Conservation (phyloP, 768 basidiomycete species). For the Hypholoma fasciculare region DNA sequence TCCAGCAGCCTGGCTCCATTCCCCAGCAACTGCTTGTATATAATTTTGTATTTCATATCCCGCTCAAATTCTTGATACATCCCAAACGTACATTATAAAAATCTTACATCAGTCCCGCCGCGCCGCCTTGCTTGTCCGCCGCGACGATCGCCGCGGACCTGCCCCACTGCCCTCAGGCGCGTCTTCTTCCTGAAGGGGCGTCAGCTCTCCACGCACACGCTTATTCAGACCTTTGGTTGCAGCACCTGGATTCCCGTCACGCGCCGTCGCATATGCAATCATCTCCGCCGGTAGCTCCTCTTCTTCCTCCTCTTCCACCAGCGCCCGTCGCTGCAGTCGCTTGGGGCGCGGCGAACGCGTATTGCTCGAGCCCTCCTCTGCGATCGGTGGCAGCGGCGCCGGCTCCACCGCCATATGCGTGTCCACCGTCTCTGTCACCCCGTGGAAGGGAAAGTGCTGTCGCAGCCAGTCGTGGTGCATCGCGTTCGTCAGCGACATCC, state of each 20-base stretch:
- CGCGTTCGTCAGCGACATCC: constrained; percentile 75
- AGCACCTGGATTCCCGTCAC: constrained; percentile 22
- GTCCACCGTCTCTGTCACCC: background rate
- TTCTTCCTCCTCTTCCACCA: constrained; percentile 37
- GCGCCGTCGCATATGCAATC: constrained; percentile 39
- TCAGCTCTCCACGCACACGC: constrained; percentile 42
- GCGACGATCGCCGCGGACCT: background rate
- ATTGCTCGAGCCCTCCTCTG: too few species aligned
- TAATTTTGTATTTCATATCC: background rate
- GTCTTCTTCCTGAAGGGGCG: constrained; percentile 41
- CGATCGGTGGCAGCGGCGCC: too few species aligned
- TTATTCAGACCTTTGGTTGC: constrained; percentile 34
- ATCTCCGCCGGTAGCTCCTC: constrained; percentile 61
- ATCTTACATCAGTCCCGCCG: background rate
- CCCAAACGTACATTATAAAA: background rate
- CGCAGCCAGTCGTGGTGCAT: constrained; percentile 78
- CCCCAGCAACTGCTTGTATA: background rate
- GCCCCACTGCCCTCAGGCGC: background rate
- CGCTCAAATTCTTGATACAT: background rate
- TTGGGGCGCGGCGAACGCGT: background rate
- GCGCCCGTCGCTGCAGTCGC: constrained; percentile 46
- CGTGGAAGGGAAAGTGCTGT: constrained; percentile 30
- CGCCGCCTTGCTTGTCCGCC: background rate
- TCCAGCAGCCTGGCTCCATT: background rate
- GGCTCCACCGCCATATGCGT: constrained; percentile 3